Base-by-base conservation (phyloP, 257 asterid genomes). In the Solanum paucissectum region DNA sequence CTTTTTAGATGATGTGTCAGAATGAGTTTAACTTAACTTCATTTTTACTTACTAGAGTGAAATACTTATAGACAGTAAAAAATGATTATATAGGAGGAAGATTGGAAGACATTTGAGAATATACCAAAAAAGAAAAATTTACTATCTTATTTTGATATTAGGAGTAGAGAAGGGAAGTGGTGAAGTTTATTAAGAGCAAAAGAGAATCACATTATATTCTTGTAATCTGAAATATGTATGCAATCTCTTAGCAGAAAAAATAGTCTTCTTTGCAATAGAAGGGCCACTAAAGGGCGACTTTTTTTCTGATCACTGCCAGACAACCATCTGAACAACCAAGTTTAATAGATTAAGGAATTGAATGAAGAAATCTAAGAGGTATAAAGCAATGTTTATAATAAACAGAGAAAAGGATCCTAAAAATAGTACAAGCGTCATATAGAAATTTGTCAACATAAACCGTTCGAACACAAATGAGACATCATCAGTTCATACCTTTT, bases 221-320 rank as follows among this genome's bases (percentile, higher is more conserved):
- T 94, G 94, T 62, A 93, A 92, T 89, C 85, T 88, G 86, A 94
- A 94, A 93, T 93, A 95, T 77, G 81, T 46, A 40, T 98, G 98
- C 93, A 96, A 86, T 73, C 87, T 86, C 88, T 94, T 96, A 64
- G 98, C 94, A 72, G 94, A 90, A 46, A 42, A 60, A 20, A 93
- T 90, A 7, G 86, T 83, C 88, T 60, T 92, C 86, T 55, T 72
- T n/a, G 92, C 94, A 33, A 91, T 88, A 33, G 95, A 92, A 84
- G 98, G 98, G 87, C 99, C 94, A 34, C 99, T 98, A 93, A 84
- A 88, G 89, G 44, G 97, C 95, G 83, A 95, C 91, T 75, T 83
- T 91, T 90, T 94, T 94, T 88, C 95, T 90, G 91, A 29, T 95
- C 95, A 88, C 96, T 91, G 36, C 95, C 97, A 12, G 98, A 95